Base-by-base conservation (phyloP, 371 early-diverging fungal species). In the Encephalitozoon romaleae region DNA sequence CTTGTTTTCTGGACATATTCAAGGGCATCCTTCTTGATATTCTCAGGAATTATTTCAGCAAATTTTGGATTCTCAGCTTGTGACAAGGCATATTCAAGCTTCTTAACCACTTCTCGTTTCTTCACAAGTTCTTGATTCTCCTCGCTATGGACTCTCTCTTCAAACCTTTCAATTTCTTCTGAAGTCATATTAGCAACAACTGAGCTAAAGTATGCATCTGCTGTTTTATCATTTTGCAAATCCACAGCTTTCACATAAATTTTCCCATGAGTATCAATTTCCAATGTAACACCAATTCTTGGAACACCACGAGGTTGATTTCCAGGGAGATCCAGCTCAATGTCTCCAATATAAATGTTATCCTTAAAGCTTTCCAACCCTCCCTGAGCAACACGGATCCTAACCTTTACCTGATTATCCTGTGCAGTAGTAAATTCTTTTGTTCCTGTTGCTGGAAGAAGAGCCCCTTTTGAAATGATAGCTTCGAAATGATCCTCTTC, bases 401-500 rank as follows among this genome's bases (percentile, higher is more conserved):
- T 87, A 66, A 95, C 95, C 64, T 89, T 88, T 74, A 91, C 89
- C 87, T 95, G 94, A 87, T 91, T 91, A 87, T 95, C 95, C 79
- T 89, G 89, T 76, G 91, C 89, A 73, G 95, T 95, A 77, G 93
- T 90, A 88, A 93, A 95, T 78, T 90, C 88, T 87, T 93, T 90
- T 81, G 89, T 88, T 87, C 89, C 89, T 82, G 89, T 90, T 82
- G 91, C 90, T 71, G 95, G 95, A 82, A 95, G 91, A 72, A 89
- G 88, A 53, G 92, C 89, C 88, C 91, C 91, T 79, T 93, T 90
- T 84, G 89, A 88, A 83, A 94, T 94, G 78, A 97, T 88, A 49
- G 91, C 84, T 67, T 94, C 93, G 90, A 94, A 91, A 85, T 94
- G 92, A 85, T 96, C 94, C 83, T 93, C 93, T 83, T 91, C 90